Evolutionary conservation across 345 rosid genomes (phyloP).

Genomic region (Luvunga scandens): DNA sequence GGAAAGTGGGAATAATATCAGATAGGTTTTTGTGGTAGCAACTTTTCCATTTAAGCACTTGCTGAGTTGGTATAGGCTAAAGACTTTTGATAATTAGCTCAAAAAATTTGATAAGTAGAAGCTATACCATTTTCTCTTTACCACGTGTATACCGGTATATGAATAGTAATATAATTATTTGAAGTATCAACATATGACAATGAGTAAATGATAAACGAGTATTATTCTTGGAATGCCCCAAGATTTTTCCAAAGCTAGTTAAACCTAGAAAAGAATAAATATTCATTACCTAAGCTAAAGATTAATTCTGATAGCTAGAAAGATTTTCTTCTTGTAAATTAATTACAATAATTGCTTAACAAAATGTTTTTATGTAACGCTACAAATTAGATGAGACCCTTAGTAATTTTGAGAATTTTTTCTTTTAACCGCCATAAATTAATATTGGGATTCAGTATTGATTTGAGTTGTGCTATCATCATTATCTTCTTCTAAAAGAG

Average conservation of each 20-base stretch:
- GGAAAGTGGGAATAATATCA: slow-evolving; percentile 3
- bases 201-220: too few species aligned
- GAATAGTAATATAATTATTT: too few species aligned
- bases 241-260: too few species aligned
- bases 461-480: too few species aligned
- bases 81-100: not conserved
- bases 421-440: not conserved
- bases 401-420: not conserved
- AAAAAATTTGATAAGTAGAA: not conserved
- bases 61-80: not conserved
- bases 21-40: not conserved
- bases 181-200: too few species aligned
- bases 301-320: too few species aligned
- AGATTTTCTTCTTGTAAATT: not conserved
- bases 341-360: not conserved
- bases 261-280: not conserved
- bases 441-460: too few species aligned
- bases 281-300: not conserved
- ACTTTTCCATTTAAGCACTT: slow-evolving; percentile 11
- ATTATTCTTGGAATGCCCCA: too few species aligned
- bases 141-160: too few species aligned
- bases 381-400: not conserved
- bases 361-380: not conserved
- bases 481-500: too few species aligned
- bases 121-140: not conserved